Evolutionary conservation across 306 rosid species (phyloP).

Genomic region (Prunus mongolica): DNA sequence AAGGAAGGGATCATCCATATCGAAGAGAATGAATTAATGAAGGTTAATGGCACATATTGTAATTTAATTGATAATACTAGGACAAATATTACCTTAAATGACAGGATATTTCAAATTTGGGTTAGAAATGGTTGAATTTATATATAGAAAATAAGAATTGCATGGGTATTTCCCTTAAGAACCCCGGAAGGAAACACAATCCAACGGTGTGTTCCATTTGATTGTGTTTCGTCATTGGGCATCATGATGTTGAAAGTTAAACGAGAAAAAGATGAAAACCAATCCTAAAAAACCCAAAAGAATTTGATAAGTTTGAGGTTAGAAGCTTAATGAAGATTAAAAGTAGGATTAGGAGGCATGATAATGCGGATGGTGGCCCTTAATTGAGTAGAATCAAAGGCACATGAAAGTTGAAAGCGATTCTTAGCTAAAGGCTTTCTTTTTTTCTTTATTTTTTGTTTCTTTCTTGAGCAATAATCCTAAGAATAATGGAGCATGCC

Average conservation of each 20-base stretch:
- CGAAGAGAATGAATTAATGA: too few species aligned
- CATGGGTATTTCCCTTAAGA: too few species aligned
- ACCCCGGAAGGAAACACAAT: background rate
- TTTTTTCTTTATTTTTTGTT: background rate
- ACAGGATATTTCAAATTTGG: too few species aligned
- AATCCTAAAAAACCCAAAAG: constrained; percentile 2
- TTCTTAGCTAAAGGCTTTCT: background rate
- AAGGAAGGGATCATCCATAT: too few species aligned
- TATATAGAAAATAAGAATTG: too few species aligned
- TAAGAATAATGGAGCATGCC: background rate
- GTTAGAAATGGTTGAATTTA: too few species aligned
- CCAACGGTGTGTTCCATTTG: background rate
- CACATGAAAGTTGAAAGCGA: constrained; percentile 15
- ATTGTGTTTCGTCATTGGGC: background rate
- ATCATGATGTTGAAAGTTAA: constrained; percentile 25
- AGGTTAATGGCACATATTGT: too few species aligned
- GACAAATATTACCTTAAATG: too few species aligned
- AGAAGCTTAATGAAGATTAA: constrained; percentile 18
- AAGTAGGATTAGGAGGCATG: background rate
- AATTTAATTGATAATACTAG: too few species aligned
- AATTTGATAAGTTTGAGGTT: constrained; percentile 43
- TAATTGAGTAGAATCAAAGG: constrained; percentile 46
- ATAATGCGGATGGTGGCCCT: constrained; percentile 13
- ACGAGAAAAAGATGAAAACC: background rate
- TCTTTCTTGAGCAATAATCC: background rate